A percentile compares a stretch with the other conserved stretches of the same genome.
phyloP scores from a whole-genome alignment of 2,329 filamentous ascomycete genomes.

The Mycogone perniciosa region DNA sequence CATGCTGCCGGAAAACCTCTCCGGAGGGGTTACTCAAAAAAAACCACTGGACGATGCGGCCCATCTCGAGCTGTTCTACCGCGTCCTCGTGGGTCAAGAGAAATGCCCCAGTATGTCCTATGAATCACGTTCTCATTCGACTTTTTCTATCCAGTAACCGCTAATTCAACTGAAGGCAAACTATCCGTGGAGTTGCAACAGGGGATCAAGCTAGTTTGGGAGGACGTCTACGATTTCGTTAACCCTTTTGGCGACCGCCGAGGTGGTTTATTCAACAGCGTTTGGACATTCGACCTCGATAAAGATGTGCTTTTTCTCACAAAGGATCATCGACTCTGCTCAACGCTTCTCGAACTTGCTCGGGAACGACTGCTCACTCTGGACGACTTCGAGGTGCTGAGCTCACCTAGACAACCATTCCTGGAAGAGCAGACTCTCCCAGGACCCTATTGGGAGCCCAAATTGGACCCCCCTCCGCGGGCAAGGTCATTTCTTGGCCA shows the following conservation, averaged over 20 bases:
- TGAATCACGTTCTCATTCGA: neutral
- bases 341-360: slow-evolving; percentile 8
- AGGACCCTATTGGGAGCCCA: slow-evolving; percentile 15
- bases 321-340: slow-evolving; percentile 12
- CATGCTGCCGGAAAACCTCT: slow-evolving; percentile 9
- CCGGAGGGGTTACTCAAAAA: slow-evolving; percentile 8
- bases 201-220: slow-evolving; percentile 5
- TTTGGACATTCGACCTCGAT: slow-evolving; percentile 17
- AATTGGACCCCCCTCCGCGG: neutral
- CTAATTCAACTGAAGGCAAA: slow-evolving; percentile 8
- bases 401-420: neutral
- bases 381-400: slow-evolving; percentile 11
- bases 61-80: slow-evolving; percentile 11
- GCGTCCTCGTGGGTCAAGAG: slow-evolving; percentile 10
- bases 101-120: slow-evolving; percentile 13
- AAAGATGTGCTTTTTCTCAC: slow-evolving; percentile 13
- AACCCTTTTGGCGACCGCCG: slow-evolving; percentile 18
- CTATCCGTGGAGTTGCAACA: slow-evolving; percentile 10
- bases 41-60: slow-evolving; percentile 9
- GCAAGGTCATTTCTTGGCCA: slow-evolving; percentile 13
- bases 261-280: slow-evolving; percentile 12
- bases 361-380: slow-evolving; percentile 11
- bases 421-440: neutral
- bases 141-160: neutral
- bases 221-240: slow-evolving; percentile 15